phyloP scores from a whole-genome alignment of 1,284 basidiomycete species.

The Lignosus rhinocerotis region DNA sequence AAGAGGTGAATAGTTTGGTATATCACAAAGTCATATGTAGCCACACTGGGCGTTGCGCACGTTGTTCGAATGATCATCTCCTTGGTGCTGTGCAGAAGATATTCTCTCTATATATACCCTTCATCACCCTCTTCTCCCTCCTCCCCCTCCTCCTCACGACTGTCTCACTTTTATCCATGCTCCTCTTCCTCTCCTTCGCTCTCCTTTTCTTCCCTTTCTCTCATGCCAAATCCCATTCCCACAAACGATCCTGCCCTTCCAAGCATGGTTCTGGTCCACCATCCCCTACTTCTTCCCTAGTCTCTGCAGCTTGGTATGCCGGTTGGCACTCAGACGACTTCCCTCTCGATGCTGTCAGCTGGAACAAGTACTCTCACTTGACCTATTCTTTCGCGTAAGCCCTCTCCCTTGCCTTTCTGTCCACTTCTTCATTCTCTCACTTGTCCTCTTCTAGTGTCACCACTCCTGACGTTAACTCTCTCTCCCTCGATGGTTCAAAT shows the following conservation, averaged over 20 bases:
- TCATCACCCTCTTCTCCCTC: neutral
- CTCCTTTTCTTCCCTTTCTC: conserved; percentile 13
- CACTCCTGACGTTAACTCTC: conserved; percentile 22
- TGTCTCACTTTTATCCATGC: neutral
- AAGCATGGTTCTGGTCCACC: neutral
- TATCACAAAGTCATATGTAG: no score
- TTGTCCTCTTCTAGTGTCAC: conserved; percentile 23
- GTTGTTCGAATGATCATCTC: neutral
- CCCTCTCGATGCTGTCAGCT: conserved; percentile 51
- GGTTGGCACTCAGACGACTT: conserved; percentile 57
- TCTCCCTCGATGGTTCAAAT: conserved; percentile 28
- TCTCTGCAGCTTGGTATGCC: conserved; percentile 63
- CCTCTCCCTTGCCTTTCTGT: neutral
- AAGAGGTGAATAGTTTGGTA: no score
- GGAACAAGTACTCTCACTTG: conserved; percentile 64
- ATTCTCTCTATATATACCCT: neutral
- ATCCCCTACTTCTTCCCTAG: conserved; percentile 14
- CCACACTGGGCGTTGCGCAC: no score
- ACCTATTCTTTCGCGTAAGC: conserved; percentile 67
- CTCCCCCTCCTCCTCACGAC: neutral
- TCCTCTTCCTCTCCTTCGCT: neutral
- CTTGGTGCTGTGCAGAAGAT: neutral
- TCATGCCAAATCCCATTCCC: conserved; percentile 26
- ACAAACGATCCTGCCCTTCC: conserved; percentile 13
- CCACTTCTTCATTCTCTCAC: neutral